A percentile compares a stretch with the other conserved stretches of the same genome.
Conservation (phyloP, 768 basidiomycete genomes). For the Tricholoma furcatifolium region DNA sequence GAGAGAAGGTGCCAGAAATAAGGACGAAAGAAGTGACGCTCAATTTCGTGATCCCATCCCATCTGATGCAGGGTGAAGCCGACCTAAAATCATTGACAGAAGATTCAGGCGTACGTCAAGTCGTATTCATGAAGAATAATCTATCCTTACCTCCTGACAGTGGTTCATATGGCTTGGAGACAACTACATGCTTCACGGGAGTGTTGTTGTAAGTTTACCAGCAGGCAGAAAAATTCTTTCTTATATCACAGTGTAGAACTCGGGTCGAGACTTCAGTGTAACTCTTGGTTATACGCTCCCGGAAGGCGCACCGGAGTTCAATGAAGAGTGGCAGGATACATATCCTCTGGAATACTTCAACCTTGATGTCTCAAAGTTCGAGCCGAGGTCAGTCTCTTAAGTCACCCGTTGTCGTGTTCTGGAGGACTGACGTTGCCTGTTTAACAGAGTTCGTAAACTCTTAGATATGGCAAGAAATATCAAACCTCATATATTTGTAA, state of each 20-base stretch:
- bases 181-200: constrained; percentile 26
- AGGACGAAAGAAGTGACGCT: constrained; percentile 27
- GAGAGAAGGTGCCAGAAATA: constrained; percentile 22
- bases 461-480: constrained; percentile 27
- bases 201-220: constrained; percentile 21
- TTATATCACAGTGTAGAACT: constrained; percentile 19
- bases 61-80: constrained; percentile 29
- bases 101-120: constrained; percentile 27
- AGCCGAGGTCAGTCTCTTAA: constrained; percentile 29
- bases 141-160: constrained; percentile 16
- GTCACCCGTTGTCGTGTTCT: not conserved
- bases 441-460: constrained; percentile 32
- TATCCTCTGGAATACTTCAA: constrained; percentile 32
- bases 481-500: constrained; percentile 28
- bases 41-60: constrained; percentile 31
- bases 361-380: constrained; percentile 33
- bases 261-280: constrained; percentile 26
- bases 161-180: constrained; percentile 35
- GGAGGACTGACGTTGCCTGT: not conserved
- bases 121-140: not conserved
- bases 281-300: constrained; percentile 23
- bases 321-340: constrained; percentile 29
- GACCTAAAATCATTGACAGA: constrained; percentile 28
- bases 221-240: not conserved
- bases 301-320: constrained; percentile 20